These are phyloP conservation scores for Telfairia occidentalis DNA, from an alignment of 331 rosid species.

Conservation along the genomic window DNA sequence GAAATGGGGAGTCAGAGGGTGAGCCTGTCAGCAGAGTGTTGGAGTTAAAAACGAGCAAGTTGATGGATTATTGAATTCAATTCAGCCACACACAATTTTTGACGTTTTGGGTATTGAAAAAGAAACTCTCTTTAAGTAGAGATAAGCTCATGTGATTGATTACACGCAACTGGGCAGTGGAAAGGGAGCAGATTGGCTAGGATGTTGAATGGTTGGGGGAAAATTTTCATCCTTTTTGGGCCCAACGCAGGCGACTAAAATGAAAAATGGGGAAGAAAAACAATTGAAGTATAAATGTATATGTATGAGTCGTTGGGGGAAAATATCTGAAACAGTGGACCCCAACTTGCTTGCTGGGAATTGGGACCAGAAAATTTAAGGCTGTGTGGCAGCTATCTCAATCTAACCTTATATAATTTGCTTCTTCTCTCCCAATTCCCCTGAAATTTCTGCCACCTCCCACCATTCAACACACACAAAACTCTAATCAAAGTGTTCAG, in stretches of 20 bases:
- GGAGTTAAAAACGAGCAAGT: background rate
- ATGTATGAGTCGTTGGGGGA: background rate
- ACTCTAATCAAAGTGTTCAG: no score
- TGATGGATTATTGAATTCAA: background rate
- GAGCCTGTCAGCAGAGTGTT: background rate
- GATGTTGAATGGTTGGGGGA: constrained; percentile 1
- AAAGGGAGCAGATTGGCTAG: background rate
- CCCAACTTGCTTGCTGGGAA: background rate
- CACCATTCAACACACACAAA: background rate
- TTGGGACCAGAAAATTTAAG: background rate
- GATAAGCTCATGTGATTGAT: background rate
- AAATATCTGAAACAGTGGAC: constrained; percentile 5
- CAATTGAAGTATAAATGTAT: background rate
- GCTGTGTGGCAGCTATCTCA: background rate
- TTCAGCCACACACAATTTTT: background rate
- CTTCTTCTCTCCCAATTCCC: background rate
- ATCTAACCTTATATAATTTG: background rate
- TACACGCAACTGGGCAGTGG: background rate
- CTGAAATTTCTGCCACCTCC: no score
- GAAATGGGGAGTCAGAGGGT: no score
- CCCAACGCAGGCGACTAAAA: background rate
- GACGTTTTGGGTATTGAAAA: background rate
- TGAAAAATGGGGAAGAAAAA: background rate
- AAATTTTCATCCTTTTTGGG: background rate
- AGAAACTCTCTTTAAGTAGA: background rate